Evolutionary conservation across 768 basidiomycete genomes (phyloP).

Genomic region (Podaxis sp.): DNA sequence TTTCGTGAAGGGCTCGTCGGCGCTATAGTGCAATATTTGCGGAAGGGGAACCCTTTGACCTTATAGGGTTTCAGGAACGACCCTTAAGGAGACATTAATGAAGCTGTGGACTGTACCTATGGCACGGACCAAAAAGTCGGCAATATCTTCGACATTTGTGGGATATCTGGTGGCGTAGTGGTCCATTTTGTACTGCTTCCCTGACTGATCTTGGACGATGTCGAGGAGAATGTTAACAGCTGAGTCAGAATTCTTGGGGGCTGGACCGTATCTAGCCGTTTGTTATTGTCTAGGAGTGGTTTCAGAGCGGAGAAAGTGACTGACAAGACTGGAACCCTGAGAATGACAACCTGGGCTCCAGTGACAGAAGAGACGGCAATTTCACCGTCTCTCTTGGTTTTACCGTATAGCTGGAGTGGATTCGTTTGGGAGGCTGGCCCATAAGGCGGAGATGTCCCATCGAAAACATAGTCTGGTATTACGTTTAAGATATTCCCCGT

Average conservation of each 20-base stretch:
- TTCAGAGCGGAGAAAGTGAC: conserved; percentile 23
- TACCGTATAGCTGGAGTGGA: conserved; percentile 87
- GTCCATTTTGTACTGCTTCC: conserved; percentile 93
- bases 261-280: conserved; percentile 75
- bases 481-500: neutral
- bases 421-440: conserved; percentile 69
- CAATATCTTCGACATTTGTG: conserved; percentile 88
- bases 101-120: conserved; percentile 41
- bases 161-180: conserved; percentile 92
- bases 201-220: conserved; percentile 82
- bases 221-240: conserved; percentile 90
- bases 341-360: conserved; percentile 60
- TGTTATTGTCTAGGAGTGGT: conserved; percentile 10
- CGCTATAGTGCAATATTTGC: conserved; percentile 83
- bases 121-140: conserved; percentile 77
- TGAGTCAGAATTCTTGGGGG: conserved; percentile 80
- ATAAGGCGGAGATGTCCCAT: conserved; percentile 92
- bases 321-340: conserved; percentile 89
- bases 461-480: conserved; percentile 87
- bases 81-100: neutral
- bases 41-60: conserved; percentile 51
- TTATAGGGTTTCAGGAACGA: conserved; percentile 17
- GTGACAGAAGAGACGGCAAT: conserved; percentile 63
- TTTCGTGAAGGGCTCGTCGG: conserved; percentile 83
- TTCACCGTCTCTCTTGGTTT: conserved; percentile 88